A percentile compares a stretch with the other conserved stretches of the same genome.
Evolutionary conservation across 495 filamentous ascomycete species (phyloP).

Genomic region (Cryomyces minteri): DNA sequence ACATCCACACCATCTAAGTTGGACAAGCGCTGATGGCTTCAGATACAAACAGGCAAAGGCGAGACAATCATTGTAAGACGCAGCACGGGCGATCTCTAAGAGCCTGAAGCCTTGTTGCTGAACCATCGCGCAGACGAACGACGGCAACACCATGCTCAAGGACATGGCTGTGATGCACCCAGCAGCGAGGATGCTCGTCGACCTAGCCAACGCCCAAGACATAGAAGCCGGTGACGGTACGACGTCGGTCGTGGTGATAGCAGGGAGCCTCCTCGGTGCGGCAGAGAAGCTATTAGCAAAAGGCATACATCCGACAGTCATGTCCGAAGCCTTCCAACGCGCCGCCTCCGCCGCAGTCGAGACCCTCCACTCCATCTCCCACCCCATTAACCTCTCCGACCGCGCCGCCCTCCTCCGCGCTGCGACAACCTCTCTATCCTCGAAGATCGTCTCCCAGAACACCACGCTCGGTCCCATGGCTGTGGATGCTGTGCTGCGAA

Average conservation of each 20-base stretch:
- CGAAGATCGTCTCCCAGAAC: constrained; percentile 96
- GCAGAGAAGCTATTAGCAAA: constrained; percentile 79
- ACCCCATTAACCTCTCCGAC: constrained; percentile 78
- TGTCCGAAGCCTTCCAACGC: constrained; percentile 93
- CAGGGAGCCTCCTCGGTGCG: constrained; percentile 81
- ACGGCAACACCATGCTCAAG: constrained; percentile 96
- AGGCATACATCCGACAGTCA: constrained; percentile 91
- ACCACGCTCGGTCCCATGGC: constrained; percentile 91
- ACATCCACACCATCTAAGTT: no score
- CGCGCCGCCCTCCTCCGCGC: constrained; percentile 83
- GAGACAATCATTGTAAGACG: constrained; percentile 70
- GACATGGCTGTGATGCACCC: constrained; percentile 99
- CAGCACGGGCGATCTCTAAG: constrained; percentile 2
- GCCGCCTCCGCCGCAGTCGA: constrained; percentile 75
- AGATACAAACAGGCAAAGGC: constrained; percentile 88
- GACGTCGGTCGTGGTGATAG: constrained; percentile 94
- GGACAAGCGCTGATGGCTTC: neutral
- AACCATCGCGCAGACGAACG: constrained; percentile 49
- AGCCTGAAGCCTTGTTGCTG: constrained; percentile 13
- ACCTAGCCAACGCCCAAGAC: constrained; percentile 91
- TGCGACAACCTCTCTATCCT: constrained; percentile 90
- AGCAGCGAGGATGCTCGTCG: constrained; percentile 95
- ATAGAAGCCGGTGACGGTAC: constrained; percentile 97
- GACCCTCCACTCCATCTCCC: constrained; percentile 87
- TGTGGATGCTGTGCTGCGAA: constrained; percentile 85